phyloP scores from a whole-genome alignment of 108 stramenopile species.

The Cyclostephanos invisitatus region DNA sequence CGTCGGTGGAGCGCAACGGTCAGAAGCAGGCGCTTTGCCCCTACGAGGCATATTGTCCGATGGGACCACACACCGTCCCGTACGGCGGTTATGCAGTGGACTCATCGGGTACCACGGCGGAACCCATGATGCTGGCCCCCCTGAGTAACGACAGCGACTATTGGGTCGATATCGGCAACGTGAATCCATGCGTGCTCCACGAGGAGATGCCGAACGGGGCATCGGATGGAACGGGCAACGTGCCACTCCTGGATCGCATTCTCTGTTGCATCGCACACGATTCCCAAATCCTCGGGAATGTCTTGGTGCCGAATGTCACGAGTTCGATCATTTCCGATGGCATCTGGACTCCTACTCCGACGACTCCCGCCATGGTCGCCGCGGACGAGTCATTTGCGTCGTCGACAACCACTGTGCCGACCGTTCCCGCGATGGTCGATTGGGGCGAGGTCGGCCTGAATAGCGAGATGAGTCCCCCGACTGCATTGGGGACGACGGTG shows the following conservation, averaged over 20 bases:
- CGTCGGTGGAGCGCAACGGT: background rate
- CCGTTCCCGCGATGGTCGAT: background rate
- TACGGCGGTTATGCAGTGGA: background rate
- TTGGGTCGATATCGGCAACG: background rate
- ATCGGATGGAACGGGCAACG: too few relatives aligned
- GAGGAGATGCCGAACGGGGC: too few relatives aligned
- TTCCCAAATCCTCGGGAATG: background rate
- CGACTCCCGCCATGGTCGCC: background rate
- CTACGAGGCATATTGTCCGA: slow-evolving; percentile 4
- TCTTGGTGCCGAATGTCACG: too few relatives aligned
- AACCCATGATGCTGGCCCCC: background rate
- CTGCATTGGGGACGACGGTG: background rate
- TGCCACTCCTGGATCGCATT: too few relatives aligned
- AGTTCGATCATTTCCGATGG: too few relatives aligned
- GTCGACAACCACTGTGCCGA: background rate
- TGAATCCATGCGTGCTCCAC: too few relatives aligned
- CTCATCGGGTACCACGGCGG: too few relatives aligned
- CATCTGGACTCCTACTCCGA: background rate
- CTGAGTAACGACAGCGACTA: background rate
- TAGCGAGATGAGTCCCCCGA: background rate
- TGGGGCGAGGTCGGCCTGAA: background rate
- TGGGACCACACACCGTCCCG: background rate
- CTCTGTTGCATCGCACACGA: background rate
- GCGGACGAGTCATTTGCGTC: background rate
- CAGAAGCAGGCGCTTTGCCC: background rate